Evolutionary conservation across 1,284 basidiomycete species (phyloP).

Genomic region (Phenoliferia sp.): DNA sequence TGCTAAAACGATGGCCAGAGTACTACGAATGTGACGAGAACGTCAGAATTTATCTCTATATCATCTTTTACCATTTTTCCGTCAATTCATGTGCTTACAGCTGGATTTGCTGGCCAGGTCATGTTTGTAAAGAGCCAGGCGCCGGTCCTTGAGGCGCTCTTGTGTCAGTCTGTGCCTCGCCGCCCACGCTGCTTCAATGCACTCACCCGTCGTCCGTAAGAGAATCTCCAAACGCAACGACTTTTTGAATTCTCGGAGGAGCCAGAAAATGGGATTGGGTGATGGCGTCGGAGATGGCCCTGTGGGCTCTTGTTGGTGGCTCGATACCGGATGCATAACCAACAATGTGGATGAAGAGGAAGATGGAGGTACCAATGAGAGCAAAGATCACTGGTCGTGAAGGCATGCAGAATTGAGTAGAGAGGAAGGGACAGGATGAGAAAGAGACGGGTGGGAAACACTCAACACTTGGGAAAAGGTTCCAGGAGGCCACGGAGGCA

Average conservation of each 20-base stretch:
- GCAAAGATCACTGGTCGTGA: neutral
- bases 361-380: neutral
- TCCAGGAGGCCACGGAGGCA: too few species aligned
- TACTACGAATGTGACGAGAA: neutral
- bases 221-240: slow-evolving; percentile 19
- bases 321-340: neutral
- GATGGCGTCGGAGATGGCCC: neutral
- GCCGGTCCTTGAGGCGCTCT: slow-evolving; percentile 1
- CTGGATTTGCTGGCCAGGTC: slow-evolving; percentile 10
- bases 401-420: too few species aligned
- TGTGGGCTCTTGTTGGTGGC: neutral
- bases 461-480: too few species aligned
- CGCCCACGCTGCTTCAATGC: too few species aligned
- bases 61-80: neutral
- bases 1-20: slow-evolving; percentile 17
- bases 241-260: neutral
- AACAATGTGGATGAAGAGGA: neutral
- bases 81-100: neutral
- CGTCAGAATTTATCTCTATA: neutral
- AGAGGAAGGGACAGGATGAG: too few species aligned
- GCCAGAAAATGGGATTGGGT: neutral
- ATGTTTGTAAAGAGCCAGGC: slow-evolving; percentile 18
- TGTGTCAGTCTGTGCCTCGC: neutral
- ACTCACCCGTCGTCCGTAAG: slow-evolving; percentile 15
- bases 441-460: too few species aligned